A percentile compares a stretch with the other conserved stretches of the same genome.
Evolutionary conservation across 2,329 filamentous ascomycete species (phyloP).

Genomic region (Coniochaeta hoffmannii): DNA sequence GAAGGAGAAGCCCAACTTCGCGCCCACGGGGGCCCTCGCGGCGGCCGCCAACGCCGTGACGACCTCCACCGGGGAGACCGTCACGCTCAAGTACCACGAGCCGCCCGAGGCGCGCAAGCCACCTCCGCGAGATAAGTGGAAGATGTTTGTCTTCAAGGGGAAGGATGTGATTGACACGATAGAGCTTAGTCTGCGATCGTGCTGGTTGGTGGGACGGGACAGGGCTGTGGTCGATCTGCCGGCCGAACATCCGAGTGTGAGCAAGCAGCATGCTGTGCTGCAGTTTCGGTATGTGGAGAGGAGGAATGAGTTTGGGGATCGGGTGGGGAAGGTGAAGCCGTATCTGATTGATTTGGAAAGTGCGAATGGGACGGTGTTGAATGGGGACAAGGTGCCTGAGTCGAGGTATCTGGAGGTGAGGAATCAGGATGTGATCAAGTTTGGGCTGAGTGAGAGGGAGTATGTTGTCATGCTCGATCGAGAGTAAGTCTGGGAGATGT

Average conservation of each 20-base stretch:
- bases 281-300: slow-evolving; percentile 85
- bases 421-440: slow-evolving; percentile 82
- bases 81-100: slow-evolving; percentile 93
- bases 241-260: slow-evolving; percentile 85
- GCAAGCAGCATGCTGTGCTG: slow-evolving; percentile 91
- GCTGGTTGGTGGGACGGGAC: slow-evolving; percentile 87
- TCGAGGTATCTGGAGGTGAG: slow-evolving; percentile 80
- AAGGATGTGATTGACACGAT: slow-evolving; percentile 74
- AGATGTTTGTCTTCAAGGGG: slow-evolving; percentile 88
- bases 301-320: slow-evolving; percentile 81
- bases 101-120: slow-evolving; percentile 89
- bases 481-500: too few relatives aligned
- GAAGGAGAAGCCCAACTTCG: slow-evolving; percentile 86
- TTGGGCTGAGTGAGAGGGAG: slow-evolving; percentile 82
- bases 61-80: slow-evolving; percentile 63
- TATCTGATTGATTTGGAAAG: slow-evolving; percentile 93
- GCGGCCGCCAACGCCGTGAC: slow-evolving; percentile 75
- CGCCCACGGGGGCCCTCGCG: slow-evolving; percentile 71
- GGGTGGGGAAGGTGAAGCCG: slow-evolving; percentile 68
- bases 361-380: slow-evolving; percentile 81
- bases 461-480: slow-evolving; percentile 82
- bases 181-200: slow-evolving; percentile 67
- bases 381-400: slow-evolving; percentile 63
- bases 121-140: slow-evolving; percentile 70
- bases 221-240: slow-evolving; percentile 71